Percentiles rank a stretch among this genome's conserved stretches.
Conservation (phyloP, 2,329 filamentous ascomycete genomes). For the Botrytis cinerea region DNA sequence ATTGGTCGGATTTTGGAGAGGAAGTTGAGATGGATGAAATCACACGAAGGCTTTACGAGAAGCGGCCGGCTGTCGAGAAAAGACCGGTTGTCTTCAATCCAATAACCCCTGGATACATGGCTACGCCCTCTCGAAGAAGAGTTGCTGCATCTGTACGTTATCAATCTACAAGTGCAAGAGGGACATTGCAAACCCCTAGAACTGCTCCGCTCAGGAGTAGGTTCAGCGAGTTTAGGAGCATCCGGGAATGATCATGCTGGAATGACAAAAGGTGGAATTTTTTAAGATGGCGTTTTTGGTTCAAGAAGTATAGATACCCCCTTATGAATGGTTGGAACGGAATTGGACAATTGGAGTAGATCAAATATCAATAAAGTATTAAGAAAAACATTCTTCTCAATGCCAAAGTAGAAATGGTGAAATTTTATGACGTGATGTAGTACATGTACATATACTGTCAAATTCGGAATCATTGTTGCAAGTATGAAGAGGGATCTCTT, state of each 20-base stretch:
- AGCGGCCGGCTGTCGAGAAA: not conserved
- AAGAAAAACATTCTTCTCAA: not conserved
- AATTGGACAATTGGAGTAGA: not conserved
- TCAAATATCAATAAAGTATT: not conserved
- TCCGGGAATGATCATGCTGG: not conserved
- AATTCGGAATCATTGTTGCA: not conserved
- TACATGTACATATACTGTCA: not conserved
- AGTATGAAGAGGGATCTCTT: not conserved
- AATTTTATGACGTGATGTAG: not conserved
- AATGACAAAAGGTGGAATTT: not conserved
- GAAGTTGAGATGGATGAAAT: conserved; percentile 34
- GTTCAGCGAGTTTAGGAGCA: conserved; percentile 33
- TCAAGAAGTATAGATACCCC: not conserved
- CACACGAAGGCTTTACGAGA: conserved; percentile 31
- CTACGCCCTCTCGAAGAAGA: conserved; percentile 41
- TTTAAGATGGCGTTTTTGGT: not conserved
- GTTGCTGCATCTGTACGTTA: conserved; percentile 46
- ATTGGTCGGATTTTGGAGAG: conserved; percentile 40
- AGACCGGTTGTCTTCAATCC: conserved; percentile 6
- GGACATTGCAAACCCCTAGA: conserved; percentile 39
- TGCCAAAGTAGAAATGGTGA: not conserved
- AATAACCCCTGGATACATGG: conserved; percentile 32
- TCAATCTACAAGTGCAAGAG: conserved; percentile 48
- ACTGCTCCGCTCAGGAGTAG: conserved; percentile 48
- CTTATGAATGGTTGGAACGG: not conserved